These are phyloP conservation scores for Tripterygium wilfordii DNA, from an alignment of 177 flowering plant species.

Conservation along the genomic window DNA sequence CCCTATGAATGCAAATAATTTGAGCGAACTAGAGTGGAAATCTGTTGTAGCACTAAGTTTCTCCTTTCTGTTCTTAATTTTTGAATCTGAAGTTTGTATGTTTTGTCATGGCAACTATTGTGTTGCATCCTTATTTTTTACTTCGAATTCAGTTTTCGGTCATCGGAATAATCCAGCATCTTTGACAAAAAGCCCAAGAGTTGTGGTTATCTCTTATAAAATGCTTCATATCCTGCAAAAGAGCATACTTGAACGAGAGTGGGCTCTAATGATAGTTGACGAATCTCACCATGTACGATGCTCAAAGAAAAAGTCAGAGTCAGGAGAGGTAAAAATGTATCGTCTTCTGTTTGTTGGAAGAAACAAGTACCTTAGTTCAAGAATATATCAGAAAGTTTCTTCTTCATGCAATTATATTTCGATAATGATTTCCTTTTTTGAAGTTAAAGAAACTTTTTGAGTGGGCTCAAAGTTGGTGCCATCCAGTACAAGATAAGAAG, in stretches of 20 bases:
- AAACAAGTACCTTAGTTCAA: neutral
- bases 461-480: too few species aligned
- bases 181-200: constrained; percentile 55
- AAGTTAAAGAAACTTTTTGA: too few species aligned
- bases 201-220: constrained; percentile 83
- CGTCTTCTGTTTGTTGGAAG: constrained; percentile 3
- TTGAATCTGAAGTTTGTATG: too few species aligned
- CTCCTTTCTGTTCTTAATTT: too few species aligned
- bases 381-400: neutral
- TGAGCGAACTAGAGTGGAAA: neutral
- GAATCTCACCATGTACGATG: constrained; percentile 91
- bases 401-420: neutral
- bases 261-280: constrained; percentile 86
- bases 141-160: constrained; percentile 67
- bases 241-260: constrained; percentile 66
- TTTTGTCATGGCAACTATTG: too few species aligned
- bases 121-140: neutral
- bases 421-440: neutral
- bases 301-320: constrained; percentile 60
- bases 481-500: too few species aligned
- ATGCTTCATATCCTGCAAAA: constrained; percentile 74
- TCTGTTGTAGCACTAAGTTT: too few species aligned
- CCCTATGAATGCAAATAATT: neutral
- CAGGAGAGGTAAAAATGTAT: constrained; percentile 63
- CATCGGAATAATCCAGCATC: constrained; percentile 66